Conservation (phyloP, 2,329 filamentous ascomycete genomes). For the Chaetomiaceae sp. region DNA sequence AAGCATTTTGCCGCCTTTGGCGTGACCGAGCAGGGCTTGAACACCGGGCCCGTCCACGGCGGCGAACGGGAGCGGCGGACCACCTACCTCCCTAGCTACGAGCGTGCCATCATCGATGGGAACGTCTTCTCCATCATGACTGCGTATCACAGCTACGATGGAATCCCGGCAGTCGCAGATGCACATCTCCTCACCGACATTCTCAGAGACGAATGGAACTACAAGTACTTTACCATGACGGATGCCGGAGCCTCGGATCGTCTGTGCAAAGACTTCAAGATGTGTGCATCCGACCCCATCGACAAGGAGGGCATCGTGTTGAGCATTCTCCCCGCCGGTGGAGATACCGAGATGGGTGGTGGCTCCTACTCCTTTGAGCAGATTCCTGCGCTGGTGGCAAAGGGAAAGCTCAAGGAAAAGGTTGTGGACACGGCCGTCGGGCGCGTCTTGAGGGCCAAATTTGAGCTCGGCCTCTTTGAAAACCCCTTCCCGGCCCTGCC, state of each 20-base stretch:
- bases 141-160: constrained; percentile 70
- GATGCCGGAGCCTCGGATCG: constrained; percentile 69
- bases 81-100: constrained; percentile 57
- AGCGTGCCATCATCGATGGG: constrained; percentile 65
- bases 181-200: constrained; percentile 63
- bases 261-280: constrained; percentile 57
- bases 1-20: constrained; percentile 72
- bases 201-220: constrained; percentile 67
- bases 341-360: constrained; percentile 72
- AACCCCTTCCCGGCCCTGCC: constrained; percentile 59
- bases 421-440: constrained; percentile 63
- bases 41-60: constrained; percentile 55
- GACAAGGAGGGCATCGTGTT: constrained; percentile 60
- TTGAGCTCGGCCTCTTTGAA: constrained; percentile 66
- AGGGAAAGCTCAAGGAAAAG: constrained; percentile 54
- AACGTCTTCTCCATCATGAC: constrained; percentile 68
- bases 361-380: constrained; percentile 65
- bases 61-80: constrained; percentile 51
- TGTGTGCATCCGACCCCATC: constrained; percentile 55
- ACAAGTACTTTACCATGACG: constrained; percentile 58
- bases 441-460: constrained; percentile 62
- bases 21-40: constrained; percentile 66
- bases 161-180: constrained; percentile 62
- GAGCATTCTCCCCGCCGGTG: constrained; percentile 56
- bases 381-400: constrained; percentile 60